A percentile compares a stretch with the other conserved stretches of the same genome.
These are phyloP conservation scores for Trichoderma gamsii DNA, from an alignment of 495 filamentous ascomycete species.

Conservation along the genomic window DNA sequence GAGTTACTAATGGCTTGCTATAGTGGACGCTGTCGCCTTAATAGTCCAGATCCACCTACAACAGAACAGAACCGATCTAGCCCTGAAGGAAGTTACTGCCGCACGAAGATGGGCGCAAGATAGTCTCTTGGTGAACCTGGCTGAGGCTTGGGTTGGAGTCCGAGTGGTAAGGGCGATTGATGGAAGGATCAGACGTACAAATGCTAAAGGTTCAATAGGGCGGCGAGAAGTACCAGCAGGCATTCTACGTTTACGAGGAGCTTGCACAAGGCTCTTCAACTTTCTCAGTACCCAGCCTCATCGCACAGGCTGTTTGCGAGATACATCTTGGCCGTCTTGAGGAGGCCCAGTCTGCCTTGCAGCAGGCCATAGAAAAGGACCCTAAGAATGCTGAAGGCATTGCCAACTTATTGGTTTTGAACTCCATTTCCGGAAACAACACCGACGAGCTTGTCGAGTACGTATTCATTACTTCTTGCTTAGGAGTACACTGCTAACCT, in stretches of 20 bases:
- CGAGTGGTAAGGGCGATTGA: conserved; percentile 58
- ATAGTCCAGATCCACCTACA: conserved; percentile 86
- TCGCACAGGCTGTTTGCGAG: conserved; percentile 87
- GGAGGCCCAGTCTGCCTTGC: conserved; percentile 81
- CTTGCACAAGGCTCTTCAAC: conserved; percentile 78
- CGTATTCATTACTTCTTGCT: conserved; percentile 19
- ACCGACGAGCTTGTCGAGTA: conserved; percentile 55
- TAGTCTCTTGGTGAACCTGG: conserved; percentile 85
- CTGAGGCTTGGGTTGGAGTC: conserved; percentile 91
- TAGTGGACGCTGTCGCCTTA: conserved; percentile 60
- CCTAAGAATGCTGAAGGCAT: conserved; percentile 64
- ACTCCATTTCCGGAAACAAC: conserved; percentile 66
- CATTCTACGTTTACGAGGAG: conserved; percentile 98
- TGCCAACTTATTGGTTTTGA: conserved; percentile 75
- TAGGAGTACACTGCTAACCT: neutral
- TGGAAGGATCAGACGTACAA: conserved; percentile 15
- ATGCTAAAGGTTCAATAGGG: conserved; percentile 47
- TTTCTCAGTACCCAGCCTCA: conserved; percentile 58
- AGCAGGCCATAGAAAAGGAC: conserved; percentile 71
- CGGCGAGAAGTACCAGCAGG: conserved; percentile 91
- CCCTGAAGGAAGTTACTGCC: conserved; percentile 79
- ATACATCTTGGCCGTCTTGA: conserved; percentile 83
- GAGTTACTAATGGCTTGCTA: neutral
- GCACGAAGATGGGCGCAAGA: conserved; percentile 95
- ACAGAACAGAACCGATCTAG: conserved; percentile 85